Conservation (phyloP, 1,284 basidiomycete species). For the Kalmanozyma brasiliensis region DNA sequence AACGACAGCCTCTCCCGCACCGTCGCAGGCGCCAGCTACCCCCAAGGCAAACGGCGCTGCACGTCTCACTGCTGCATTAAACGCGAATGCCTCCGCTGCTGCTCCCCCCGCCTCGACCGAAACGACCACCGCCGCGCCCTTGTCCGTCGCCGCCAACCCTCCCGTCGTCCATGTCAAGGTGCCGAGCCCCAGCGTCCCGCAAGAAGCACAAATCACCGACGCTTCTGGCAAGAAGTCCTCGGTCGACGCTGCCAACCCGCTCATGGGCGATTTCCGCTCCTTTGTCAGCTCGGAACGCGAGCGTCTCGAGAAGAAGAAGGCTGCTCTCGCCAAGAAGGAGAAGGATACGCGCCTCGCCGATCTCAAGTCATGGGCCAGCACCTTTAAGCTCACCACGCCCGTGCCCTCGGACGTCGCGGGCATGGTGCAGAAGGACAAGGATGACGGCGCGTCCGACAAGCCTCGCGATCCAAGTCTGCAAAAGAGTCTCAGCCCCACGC, state of each 20-base stretch:
- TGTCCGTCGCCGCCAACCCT: conserved; percentile 15
- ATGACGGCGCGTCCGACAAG: conserved; percentile 53
- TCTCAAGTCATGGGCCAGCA: conserved; percentile 87
- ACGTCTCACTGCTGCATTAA: not conserved
- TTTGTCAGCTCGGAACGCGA: conserved; percentile 65
- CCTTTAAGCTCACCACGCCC: conserved; percentile 94
- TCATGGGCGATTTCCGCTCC: conserved; percentile 62
- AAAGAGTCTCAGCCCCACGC: conserved; percentile 57
- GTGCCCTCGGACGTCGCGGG: conserved; percentile 93
- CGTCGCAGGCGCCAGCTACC: conserved; percentile 4
- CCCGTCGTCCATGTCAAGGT: conserved; percentile 49
- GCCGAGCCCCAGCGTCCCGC: conserved; percentile 42
- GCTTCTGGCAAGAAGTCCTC: conserved; percentile 31
- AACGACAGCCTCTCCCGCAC: conserved; percentile 16
- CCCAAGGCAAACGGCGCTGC: conserved; percentile 40
- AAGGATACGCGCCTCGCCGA: conserved; percentile 93
- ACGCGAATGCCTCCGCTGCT: conserved; percentile 12
- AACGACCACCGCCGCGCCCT: conserved; percentile 12
- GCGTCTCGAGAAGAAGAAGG: conserved; percentile 80
- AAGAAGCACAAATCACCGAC: conserved; percentile 19
- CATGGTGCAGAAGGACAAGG: conserved; percentile 68
- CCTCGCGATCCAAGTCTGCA: conserved; percentile 57
- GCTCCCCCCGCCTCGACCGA: conserved; percentile 23
- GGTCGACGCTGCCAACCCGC: conserved; percentile 43
- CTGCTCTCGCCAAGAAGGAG: conserved; percentile 87